Percentiles rank a stretch among this genome's conserved stretches.
phyloP scores from a whole-genome alignment of 1,284 basidiomycete genomes.

The Rhodotorula sp. region DNA sequence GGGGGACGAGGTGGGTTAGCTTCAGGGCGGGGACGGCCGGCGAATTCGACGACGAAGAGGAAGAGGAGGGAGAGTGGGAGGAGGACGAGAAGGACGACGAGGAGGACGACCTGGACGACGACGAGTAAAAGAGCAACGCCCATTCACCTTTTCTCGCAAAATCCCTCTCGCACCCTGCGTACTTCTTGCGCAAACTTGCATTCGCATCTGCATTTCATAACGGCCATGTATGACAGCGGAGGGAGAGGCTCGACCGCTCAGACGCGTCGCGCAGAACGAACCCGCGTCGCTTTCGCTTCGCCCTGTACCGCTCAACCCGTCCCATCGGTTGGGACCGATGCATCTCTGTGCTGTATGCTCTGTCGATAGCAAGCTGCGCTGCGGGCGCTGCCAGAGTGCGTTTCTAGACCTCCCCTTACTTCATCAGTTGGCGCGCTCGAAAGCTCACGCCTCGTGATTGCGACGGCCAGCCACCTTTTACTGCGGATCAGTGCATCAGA shows the following conservation, averaged over 20 bases:
- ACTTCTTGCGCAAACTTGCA: too few species aligned
- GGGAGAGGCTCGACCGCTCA: too few species aligned
- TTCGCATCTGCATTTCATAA: too few species aligned
- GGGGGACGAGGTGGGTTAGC: not conserved
- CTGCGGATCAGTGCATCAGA: not conserved
- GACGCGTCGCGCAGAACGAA: too few species aligned
- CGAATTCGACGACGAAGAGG: not conserved
- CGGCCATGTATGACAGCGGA: too few species aligned
- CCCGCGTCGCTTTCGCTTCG: too few species aligned
- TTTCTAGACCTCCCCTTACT: not conserved
- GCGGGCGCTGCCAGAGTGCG: slow-evolving; percentile 2
- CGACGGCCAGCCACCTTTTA: not conserved
- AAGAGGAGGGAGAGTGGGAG: slow-evolving; percentile 20
- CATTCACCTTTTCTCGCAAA: too few species aligned
- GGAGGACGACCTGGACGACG: not conserved
- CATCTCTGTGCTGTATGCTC: not conserved
- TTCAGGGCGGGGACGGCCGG: not conserved
- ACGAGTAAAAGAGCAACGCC: not conserved
- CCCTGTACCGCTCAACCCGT: too few species aligned
- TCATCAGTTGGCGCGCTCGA: not conserved
- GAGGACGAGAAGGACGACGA: slow-evolving; percentile 15
- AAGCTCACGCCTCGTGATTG: not conserved
- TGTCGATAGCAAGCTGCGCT: not conserved
- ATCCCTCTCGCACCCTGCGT: too few species aligned
- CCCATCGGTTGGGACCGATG: not conserved